Evolutionary conservation across 306 rosid species (phyloP), one percentile per base, ranked within the genome.

Genomic region (Geum urbanum): DNA sequence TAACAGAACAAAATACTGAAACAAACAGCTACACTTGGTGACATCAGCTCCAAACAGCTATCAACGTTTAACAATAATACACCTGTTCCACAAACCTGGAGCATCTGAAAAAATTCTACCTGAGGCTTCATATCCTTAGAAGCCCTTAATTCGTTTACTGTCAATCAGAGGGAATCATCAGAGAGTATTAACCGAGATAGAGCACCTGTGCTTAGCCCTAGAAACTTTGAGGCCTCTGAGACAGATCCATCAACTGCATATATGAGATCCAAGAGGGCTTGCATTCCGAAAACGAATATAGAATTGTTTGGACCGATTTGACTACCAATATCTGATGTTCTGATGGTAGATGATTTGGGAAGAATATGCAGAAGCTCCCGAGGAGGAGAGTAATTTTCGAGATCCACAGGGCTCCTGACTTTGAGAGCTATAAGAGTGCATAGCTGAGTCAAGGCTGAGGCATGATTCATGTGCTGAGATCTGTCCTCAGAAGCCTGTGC

Each of bases 401-500:
- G 89, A 60, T 84, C 86, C 72, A 89, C 89, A 27, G 77, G 22
- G 79, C 83, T 89, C 85, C 98, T 87, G 72, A 92, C 79, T 72
- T 81, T 85, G 49, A 94, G 87, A 54, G 98, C 98, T 43, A 94
- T 78, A 37, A 87, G 88, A 60, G 89, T 63, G 41, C 98, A 96
- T 11, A 94, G 92, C n/a, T 96, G 96, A 3, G 79, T 72, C 60
- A 94, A 67, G 11, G 98, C 98, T 20, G 90, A 86, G 12, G 87
- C 88, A 6, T 96, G 97, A 64, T 94, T 94, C 92, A 68, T 87
- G 75, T 94, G 97, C 78, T 90, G 98, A 7, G 97, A 94, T 27
- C 98, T 92, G 45, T 90, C 98, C 84, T 94, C 98, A 18, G 78
- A 86, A 73, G 98, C 98, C 97, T 92, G 96, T 8, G 96, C 90